These are phyloP conservation scores for Naumovozyma baii DNA, from an alignment of 805 yeast genomes.

Conservation along the genomic window DNA sequence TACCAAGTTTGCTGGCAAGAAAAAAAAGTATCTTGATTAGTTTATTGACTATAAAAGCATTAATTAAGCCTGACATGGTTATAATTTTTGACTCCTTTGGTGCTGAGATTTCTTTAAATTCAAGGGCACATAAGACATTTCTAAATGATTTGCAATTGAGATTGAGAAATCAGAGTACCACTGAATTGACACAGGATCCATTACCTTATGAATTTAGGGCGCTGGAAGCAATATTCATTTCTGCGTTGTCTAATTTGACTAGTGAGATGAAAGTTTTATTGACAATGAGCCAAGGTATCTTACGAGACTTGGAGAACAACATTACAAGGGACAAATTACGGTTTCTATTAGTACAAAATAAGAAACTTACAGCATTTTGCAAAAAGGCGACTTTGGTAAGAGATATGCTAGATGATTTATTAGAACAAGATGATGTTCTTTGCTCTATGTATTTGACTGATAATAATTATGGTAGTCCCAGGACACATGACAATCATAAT, in stretches of 20 bases:
- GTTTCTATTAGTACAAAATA: conserved; percentile 71
- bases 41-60: conserved; percentile 69
- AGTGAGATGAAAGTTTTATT: conserved; percentile 82
- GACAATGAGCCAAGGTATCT: conserved; percentile 61
- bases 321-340: conserved; percentile 74
- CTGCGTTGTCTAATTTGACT: conserved; percentile 66
- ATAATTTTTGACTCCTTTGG: conserved; percentile 55
- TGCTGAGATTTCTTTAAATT: conserved; percentile 18
- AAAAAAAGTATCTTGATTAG: conserved; percentile 65
- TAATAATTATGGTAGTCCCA: conserved; percentile 35
- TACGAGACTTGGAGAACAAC: conserved; percentile 69
- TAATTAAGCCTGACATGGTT: conserved; percentile 63
- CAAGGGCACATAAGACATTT: conserved; percentile 22
- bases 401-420: conserved; percentile 72
- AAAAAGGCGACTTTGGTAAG: conserved; percentile 77
- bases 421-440: conserved; percentile 82
- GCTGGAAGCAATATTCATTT: conserved; percentile 73
- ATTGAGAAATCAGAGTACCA: conserved; percentile 17
- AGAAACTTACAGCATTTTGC: conserved; percentile 71
- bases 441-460: conserved; percentile 74
- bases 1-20: conserved; percentile 74
- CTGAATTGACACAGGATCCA: conserved; percentile 20
- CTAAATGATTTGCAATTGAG: conserved; percentile 17
- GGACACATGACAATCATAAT: conserved; percentile 57
- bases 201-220: conserved; percentile 89